Evolutionary conservation across 352 stramenopile species (phyloP), one percentile per base, ranked within the genome.

Genomic region (Globisporangium yorkense): DNA sequence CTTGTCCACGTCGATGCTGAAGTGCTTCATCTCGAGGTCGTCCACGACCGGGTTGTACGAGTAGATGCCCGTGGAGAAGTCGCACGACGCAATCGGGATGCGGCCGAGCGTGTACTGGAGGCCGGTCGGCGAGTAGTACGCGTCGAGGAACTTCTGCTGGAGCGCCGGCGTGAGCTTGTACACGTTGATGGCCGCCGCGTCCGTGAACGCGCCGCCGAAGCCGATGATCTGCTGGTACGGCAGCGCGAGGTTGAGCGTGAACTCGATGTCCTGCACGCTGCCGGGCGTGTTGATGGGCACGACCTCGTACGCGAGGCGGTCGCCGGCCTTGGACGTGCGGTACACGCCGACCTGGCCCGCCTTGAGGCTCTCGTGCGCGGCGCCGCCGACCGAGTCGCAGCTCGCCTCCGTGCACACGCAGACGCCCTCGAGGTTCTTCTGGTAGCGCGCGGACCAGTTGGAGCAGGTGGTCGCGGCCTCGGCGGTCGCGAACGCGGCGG

Each of bases 161-260:
- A 93, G 59, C 8, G 57, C 66, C 1, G 67, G 50, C 5, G 70
- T 59, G 45, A 96, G 68, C 59, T 77, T 64, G 58, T 87, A 78
- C 46, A 96, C 67, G 54, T 95, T 94, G 59, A 93, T 85, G 24
- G 86, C 72, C 40, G 86, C 74, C 3, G 85, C 65, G 56, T 97
- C 89, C 9, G 88, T 97, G 73, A 97, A 97, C 24, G 89, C 86
- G 15, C 87, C 89, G 13, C 89, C 89, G 58, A 97, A 97, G 10
- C 89, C 89, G 33, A 87, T 72, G 44, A 97, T 94, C 56, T 84
- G 70, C 67, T 96, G 79, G 70, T 78, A 89, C 51, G 61, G 85
- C 31, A 66, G 37, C 1, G 20, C 61, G 39, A 55, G 55, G 56
- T 78, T 62, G 33, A 80, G 67, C n/a, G 57, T 43, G 37, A 43